A percentile compares a stretch with the other conserved stretches of the same genome.
phyloP scores from a whole-genome alignment of 148 eudicot genomes.

The Vaccinium vitisidaea region DNA sequence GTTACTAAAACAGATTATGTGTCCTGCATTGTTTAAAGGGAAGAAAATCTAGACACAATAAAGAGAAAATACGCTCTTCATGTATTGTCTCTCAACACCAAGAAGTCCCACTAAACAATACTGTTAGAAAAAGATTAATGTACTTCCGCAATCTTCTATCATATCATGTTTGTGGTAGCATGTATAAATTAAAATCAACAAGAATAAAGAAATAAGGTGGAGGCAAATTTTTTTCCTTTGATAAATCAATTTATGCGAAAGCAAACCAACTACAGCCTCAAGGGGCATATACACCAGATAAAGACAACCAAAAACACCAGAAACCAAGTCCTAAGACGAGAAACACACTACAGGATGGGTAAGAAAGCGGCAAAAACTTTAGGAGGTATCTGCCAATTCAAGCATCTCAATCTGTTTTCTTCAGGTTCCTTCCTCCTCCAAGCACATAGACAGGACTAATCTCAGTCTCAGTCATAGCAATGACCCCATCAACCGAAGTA shows the following conservation, averaged over 20 bases:
- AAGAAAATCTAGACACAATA: neutral
- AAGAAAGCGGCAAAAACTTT: neutral
- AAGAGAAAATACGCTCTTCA: neutral
- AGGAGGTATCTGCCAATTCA: neutral
- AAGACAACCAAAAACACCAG: neutral
- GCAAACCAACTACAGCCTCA: neutral
- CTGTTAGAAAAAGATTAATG: neutral
- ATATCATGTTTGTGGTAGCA: neutral
- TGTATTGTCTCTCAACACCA: neutral
- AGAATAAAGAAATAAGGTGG: neutral
- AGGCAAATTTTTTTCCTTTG: neutral
- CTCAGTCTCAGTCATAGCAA: neutral
- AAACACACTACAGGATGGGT: constrained; percentile 1
- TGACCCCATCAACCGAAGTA: neutral
- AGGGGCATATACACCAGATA: neutral
- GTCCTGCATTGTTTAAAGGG: neutral
- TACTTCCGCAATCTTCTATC: neutral
- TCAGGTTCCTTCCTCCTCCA: neutral
- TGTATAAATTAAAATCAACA: neutral
- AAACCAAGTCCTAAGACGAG: neutral
- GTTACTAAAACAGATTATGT: neutral
- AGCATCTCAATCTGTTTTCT: neutral
- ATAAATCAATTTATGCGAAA: neutral
- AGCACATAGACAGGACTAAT: neutral
- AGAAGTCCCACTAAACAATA: neutral